Base-by-base conservation (phyloP, 805 yeast genomes). In the Blastobotrys terrestris region DNA sequence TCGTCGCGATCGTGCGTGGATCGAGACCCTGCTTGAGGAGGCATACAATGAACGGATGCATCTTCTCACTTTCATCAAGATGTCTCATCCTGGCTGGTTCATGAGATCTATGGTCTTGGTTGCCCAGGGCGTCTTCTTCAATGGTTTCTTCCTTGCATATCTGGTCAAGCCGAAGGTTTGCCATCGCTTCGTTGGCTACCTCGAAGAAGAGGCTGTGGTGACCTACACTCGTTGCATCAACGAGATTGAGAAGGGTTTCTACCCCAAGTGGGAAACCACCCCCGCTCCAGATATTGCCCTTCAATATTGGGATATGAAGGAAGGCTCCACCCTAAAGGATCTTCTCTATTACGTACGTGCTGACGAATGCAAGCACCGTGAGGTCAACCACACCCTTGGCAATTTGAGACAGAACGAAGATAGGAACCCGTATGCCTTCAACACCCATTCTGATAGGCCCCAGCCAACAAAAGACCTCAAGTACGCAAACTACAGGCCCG, bases 1-100 rank as follows among this genome's bases (percentile, higher is more conserved):
- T 58, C 74, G 75, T 60, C 69, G 90, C 54, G 91, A 84, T 64
- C 77, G 80, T 61, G 89, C 87, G 1, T 85, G 88, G 85, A 76
- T 85, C 56, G 87, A 84, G 64, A 83, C 90, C 1, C 70, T 85
- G 41, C 70, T 80, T 41, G 90, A 84, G 60, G 91, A 84, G 63
- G 88, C 90, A 0, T 85, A 84, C 69, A 84, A 85, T 61, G 91
- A 84, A 67, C 75, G 89, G 65, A 84, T 85, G 85, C 91, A 84
- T 63, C 72, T 84, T 50, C 70, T 84, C 59, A 84, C 89, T 0
- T 85, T 85, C 58, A 75, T 84, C 56, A 78, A 80, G 63, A 66
- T 84, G 54, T 83, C 84, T 11, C 71, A 78, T 53, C 91, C 91
- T 4, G 77, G 83, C 0, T 63, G 76, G 71, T 74, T 81, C 57